Evolutionary conservation across 805 yeast species (phyloP), one percentile per base, ranked within the genome.

Genomic region (Sungouiella blattae): DNA sequence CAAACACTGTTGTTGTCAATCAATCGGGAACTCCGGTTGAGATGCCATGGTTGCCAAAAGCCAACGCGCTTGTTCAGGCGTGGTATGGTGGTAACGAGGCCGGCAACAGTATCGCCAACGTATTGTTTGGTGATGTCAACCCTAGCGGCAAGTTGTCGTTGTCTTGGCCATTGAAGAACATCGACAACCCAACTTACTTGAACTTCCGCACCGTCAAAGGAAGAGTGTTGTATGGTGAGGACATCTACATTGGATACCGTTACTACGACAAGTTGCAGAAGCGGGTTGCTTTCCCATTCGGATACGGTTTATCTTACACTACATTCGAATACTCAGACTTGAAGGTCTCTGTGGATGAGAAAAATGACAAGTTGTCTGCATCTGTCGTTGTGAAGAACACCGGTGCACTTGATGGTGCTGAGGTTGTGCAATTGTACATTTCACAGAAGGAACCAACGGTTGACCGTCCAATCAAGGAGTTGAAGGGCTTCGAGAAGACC

Each of bases 21-120:
- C 81, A 78, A 49, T 67, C 78, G 3, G 84, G 84, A 32, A 71
- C 81, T 13, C 83, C 84, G 0, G 80, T 78, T 7, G 67, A 73
- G 25, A 54, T 78, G 62, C 81, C 81, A 18, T 77, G 80, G 79
- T 39, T 58, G 7, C 41, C 46, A 7, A 49, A 65, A 24, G 73
- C 64, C 15, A 62, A 63, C 26, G 69, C 70, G 2, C 35, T 75
- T 12, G 54, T 77, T 5, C 78, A 75, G 31, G 76, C 77, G 8
- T 75, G 78, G 70, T 76, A 67, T 49, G 77, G 76, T 43, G 84
- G 83, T 37, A 67, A 66, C 40, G 83, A 78, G 46, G 52, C 64
- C 27, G 83, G 83, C 39, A 76, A 73, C 45, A 72, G 77, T 11
- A 62, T 78, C 50, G 82, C 81, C 4, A 82, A 78, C 55, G 77